Evolutionary conservation across 1,284 basidiomycete species (phyloP).

Genomic region (Leccinum cinnamomeum): DNA sequence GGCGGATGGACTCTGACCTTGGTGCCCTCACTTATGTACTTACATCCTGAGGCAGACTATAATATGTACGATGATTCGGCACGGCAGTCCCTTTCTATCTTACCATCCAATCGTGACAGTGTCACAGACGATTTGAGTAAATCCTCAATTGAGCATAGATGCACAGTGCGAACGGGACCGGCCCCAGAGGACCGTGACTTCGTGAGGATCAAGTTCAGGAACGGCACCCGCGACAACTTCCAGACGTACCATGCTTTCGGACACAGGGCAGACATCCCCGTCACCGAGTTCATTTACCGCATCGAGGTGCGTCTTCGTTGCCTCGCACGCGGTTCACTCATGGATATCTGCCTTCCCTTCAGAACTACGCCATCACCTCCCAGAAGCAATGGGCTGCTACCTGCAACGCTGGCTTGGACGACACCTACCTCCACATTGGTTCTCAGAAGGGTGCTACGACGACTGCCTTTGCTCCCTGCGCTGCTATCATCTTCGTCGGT

Average conservation of each 20-base stretch:
- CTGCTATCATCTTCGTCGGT: conserved; percentile 46
- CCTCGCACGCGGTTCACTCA: conserved; percentile 1
- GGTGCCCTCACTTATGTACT: no score
- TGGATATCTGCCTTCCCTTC: conserved; percentile 4
- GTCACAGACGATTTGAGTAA: no score
- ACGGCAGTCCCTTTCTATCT: no score
- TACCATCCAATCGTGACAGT: no score
- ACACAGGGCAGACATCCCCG: conserved; percentile 66
- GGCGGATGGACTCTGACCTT: no score
- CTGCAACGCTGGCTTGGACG: conserved; percentile 43
- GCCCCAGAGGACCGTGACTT: conserved; percentile 76
- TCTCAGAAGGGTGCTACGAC: conserved; percentile 36
- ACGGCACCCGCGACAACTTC: conserved; percentile 66
- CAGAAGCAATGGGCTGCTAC: conserved; percentile 67
- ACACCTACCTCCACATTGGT: conserved; percentile 38
- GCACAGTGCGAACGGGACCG: conserved; percentile 37
- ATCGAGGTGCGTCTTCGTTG: conserved; percentile 59
- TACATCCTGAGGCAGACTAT: no score
- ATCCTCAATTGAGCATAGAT: no score
- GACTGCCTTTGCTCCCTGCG: conserved; percentile 46
- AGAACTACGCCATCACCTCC: conserved; percentile 66
- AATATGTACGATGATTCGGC: no score
- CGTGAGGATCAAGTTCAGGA: conserved; percentile 83
- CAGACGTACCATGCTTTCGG: conserved; percentile 66
- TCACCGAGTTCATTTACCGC: conserved; percentile 77